Evolutionary conservation across 441 rosid genomes (phyloP).

Genomic region (Brassica hybrid): DNA sequence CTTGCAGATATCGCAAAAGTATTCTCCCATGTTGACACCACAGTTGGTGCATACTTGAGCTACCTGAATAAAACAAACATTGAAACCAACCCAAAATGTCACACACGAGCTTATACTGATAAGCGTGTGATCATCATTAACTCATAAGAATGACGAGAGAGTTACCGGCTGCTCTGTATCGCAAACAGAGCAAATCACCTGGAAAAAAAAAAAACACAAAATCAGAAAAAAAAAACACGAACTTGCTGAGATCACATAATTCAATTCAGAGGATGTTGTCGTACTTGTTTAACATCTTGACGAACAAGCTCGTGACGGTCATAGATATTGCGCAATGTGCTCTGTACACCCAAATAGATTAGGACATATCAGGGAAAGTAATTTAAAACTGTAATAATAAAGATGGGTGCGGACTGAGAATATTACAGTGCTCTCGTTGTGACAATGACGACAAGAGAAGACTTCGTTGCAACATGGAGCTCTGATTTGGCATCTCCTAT

Average conservation of each 20-base stretch:
- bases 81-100: conserved; percentile 13
- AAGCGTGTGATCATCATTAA: conserved; percentile 36
- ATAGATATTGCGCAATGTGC: conserved; percentile 57
- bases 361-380: background rate
- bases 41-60: conserved; percentile 86
- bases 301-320: conserved; percentile 85
- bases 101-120: conserved; percentile 25
- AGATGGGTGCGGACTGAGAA: background rate
- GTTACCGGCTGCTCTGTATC: conserved; percentile 96
- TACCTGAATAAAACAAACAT: conserved; percentile 51
- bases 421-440: conserved; percentile 80
- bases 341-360: conserved; percentile 45
- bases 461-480: conserved; percentile 97
- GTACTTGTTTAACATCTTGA: conserved; percentile 77
- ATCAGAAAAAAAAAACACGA: conserved; percentile 19
- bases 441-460: conserved; percentile 94
- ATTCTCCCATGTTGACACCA: conserved; percentile 96
- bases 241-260: background rate
- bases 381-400: background rate
- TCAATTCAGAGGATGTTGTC: conserved; percentile 6
- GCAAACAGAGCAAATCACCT: conserved; percentile 94
- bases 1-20: conserved; percentile 87
- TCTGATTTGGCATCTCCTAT: conserved; percentile 92
- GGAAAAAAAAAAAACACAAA: conserved; percentile 25
- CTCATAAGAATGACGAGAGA: conserved; percentile 39